Percentiles rank a stretch among this genome's conserved stretches.
Conservation (phyloP, 768 basidiomycete species). For the Termitomyces sp. region DNA sequence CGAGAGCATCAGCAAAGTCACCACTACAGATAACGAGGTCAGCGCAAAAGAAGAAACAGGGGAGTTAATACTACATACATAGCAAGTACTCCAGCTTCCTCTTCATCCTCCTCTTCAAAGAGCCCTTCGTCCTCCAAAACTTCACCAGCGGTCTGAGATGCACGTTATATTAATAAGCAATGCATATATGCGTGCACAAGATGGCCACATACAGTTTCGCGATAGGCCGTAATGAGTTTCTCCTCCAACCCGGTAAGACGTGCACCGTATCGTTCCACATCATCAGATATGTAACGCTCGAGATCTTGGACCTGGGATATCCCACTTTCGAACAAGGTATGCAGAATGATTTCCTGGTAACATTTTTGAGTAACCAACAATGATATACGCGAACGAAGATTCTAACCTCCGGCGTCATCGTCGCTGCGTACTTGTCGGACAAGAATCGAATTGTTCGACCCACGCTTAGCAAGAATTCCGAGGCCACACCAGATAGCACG, state of each 20-base stretch:
- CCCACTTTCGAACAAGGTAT: conserved; percentile 89
- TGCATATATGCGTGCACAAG: background rate
- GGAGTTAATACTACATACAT: conserved; percentile 33
- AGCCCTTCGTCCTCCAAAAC: conserved; percentile 60
- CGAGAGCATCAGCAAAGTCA: conserved; percentile 82
- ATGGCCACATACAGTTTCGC: conserved; percentile 60
- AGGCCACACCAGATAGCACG: conserved; percentile 70
- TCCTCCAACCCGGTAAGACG: conserved; percentile 79
- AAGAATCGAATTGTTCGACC: conserved; percentile 83
- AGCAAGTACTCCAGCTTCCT: conserved; percentile 59
- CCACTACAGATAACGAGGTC: conserved; percentile 44
- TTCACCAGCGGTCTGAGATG: conserved; percentile 39
- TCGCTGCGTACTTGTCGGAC: conserved; percentile 73
- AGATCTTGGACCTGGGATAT: conserved; percentile 73
- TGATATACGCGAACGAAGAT: background rate
- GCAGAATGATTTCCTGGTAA: conserved; percentile 86
- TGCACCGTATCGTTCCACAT: conserved; percentile 76
- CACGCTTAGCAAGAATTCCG: conserved; percentile 81
- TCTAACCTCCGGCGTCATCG: conserved; percentile 83
- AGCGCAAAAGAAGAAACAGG: background rate
- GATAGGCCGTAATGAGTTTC: conserved; percentile 81
- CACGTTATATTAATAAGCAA: background rate
- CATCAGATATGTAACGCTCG: conserved; percentile 86
- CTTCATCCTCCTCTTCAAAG: conserved; percentile 54
- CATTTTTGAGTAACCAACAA: conserved; percentile 3